Evolutionary conservation across 2,329 filamentous ascomycete species (phyloP), one percentile per base, ranked within the genome.

Genomic region (Claviceps sp.): DNA sequence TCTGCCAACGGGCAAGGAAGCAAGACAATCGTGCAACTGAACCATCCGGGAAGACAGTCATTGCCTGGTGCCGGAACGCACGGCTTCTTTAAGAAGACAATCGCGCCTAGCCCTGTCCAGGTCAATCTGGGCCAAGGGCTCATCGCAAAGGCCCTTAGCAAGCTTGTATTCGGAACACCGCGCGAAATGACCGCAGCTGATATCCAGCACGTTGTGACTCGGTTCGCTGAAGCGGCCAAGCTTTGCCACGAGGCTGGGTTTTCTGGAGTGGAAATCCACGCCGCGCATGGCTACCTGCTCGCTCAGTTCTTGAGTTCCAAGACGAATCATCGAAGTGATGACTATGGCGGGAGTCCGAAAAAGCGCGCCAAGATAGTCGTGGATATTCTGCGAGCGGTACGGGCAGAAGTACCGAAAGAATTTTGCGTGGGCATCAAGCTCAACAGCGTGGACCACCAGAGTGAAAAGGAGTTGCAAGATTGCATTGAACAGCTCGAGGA

Each of bases 371-470:
- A 72, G 34, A 65, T 81, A 30, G 67, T 79, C 1, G 63, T 74
- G 1, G 77, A 81, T 41, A 67, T 81, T 45, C 67, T 75, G 16
- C 62, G 67, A 41, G 70, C 69, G 0, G 64, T 75, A 3, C 65
- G 70, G 1, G 65, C 58, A 3, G 68, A 55, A 2, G 68, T 70
- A 2, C 66, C 63, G 2, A 53, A 56, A 6, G 58, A 46, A 0
- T 78, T 81, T 55, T 71, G 71, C 40, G 67, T 81, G 8, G 75
- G 72, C 3, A 65, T 79, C 53, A 78, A 81, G 64, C 59, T 81
- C 47, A 81, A 81, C 62, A 75, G 72, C 36, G 77, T 75, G 0
- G 78, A 84, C 56, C 75, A 77, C 56, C 76, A 79, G 55, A 63
- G 68, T 2, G 61, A 64, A 4, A 63, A 66, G 55, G 66, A 66